Evolutionary conservation across 2,329 filamentous ascomycete genomes (phyloP), one percentile per base, ranked within the genome.

Genomic region (Byssoonygena ceratinophila): DNA sequence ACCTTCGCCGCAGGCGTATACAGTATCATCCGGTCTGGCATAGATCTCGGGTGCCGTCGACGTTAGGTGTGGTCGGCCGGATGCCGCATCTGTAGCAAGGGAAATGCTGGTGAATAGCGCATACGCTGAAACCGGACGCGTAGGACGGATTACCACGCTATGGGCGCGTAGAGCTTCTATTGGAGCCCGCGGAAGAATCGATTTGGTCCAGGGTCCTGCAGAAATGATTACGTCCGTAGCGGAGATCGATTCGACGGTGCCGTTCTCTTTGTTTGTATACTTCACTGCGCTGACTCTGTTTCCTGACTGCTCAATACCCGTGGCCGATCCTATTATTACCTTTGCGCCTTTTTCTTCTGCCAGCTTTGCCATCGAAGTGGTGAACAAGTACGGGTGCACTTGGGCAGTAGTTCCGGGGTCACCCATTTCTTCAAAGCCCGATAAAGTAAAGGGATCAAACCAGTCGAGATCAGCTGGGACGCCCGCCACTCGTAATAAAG

Each of bases 1-100:
- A 20, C 88, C 87, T 63, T 96, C 90, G 41, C 89, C 92, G 64
- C 92, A 98, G 0, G 88, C 90, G 67, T 98, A 98, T 9, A 95
- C 84, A 65, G 95, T 90, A 52, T 85, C 80, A 65, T 88, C 85
- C 0, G 90, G 90, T 3, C 92, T 79, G 0, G 92, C 86, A 66
- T 98, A 98, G 57, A 97, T 92, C 68, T 98, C 92, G 0, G 92
- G 92, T 23, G 87, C 83, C 11, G 88, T 87, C 16, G 78, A 78
- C 25, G 81, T 77, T 54, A 75, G 59, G 3, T 74, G 71, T 74
- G 64, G 77, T 73, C 54, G 72, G 76, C 63, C 68, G 65, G 58
- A 61, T 65, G 54, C 68, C 65, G 65, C 52, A 12, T 46, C 40
- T 25, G 70, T 64, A 0, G 88, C 87, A 1, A 95, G 75, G 36